Conservation (phyloP, 1,139 yeast species). For the Debaryomycetaceae sp. region DNA sequence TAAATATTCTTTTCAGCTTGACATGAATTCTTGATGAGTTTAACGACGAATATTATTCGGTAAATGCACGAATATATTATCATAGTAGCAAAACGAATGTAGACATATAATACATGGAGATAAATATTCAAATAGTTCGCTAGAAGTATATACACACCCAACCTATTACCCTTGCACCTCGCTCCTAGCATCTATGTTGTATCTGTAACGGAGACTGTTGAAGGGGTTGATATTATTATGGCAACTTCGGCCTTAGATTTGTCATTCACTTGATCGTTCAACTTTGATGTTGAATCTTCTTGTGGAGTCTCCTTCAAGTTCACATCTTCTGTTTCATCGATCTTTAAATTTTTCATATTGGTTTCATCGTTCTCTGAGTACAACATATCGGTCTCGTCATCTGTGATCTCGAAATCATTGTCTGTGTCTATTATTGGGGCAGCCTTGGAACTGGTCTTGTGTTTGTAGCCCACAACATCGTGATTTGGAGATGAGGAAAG, state of each 20-base stretch:
- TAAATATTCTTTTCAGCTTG: background rate
- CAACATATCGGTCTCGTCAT: constrained; percentile 18
- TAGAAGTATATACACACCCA: background rate
- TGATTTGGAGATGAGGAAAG: constrained; percentile 51
- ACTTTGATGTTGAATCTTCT: background rate
- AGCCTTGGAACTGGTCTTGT: constrained; percentile 14
- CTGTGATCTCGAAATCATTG: constrained; percentile 28
- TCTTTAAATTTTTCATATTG: background rate
- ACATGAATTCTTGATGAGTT: background rate
- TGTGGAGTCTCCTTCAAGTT: background rate
- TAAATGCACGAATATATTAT: background rate
- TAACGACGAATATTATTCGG: background rate
- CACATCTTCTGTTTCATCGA: constrained; percentile 1
- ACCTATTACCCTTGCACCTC: background rate
- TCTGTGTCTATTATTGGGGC: constrained; percentile 26
- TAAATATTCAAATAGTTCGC: background rate
- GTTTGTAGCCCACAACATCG: constrained; percentile 41
- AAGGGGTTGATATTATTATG: constrained; percentile 24
- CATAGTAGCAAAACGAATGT: background rate
- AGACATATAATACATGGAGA: background rate
- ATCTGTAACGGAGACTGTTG: constrained; percentile 9
- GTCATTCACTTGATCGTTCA: background rate
- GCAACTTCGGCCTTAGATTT: constrained; percentile 12
- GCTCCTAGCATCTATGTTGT: background rate
- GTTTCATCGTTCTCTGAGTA: constrained; percentile 16